Conservation (phyloP, 2,329 filamentous ascomycete species). For the Dactylella cylindrospora region DNA sequence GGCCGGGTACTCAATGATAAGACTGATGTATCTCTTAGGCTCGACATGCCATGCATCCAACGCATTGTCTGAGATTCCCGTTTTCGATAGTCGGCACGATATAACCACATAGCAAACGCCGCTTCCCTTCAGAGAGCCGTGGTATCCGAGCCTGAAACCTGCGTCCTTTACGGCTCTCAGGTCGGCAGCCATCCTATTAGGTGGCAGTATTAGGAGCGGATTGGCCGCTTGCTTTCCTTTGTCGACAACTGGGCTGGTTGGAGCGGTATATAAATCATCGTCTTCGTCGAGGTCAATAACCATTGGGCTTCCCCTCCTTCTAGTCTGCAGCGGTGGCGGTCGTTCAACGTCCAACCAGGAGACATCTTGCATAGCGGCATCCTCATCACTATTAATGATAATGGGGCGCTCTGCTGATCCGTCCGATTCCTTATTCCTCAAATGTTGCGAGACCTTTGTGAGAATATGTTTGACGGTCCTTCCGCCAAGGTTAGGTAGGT, state of each 20-base stretch:
- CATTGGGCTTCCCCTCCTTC: constrained; percentile 14
- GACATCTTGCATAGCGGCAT: constrained; percentile 2
- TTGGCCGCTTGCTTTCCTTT: constrained; percentile 30
- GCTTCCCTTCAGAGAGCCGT: constrained; percentile 55
- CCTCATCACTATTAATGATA: constrained; percentile 25
- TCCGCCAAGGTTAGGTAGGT: constrained; percentile 21
- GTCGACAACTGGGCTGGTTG: constrained; percentile 3
- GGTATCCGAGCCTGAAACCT: constrained; percentile 70
- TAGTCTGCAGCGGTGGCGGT: background rate
- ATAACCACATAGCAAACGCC: constrained; percentile 62
- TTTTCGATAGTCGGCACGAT: constrained; percentile 68
- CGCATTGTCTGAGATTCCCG: constrained; percentile 72
- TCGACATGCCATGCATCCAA: constrained; percentile 75
- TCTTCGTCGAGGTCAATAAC: constrained; percentile 19
- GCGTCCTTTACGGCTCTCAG: constrained; percentile 63
- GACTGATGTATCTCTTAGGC: constrained; percentile 67
- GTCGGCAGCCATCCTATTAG: constrained; percentile 54
- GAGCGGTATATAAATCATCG: constrained; percentile 27
- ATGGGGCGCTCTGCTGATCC: constrained; percentile 18
- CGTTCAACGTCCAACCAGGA: no score
- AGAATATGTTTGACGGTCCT: constrained; percentile 27
- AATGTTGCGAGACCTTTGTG: constrained; percentile 17
- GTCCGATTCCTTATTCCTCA: constrained; percentile 28
- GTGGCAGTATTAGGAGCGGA: constrained; percentile 2
- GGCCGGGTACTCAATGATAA: constrained; percentile 67